A percentile compares a stretch with the other conserved stretches of the same genome.
phyloP scores from a whole-genome alignment of 345 rosid species.

The Corchorus olitorius region DNA sequence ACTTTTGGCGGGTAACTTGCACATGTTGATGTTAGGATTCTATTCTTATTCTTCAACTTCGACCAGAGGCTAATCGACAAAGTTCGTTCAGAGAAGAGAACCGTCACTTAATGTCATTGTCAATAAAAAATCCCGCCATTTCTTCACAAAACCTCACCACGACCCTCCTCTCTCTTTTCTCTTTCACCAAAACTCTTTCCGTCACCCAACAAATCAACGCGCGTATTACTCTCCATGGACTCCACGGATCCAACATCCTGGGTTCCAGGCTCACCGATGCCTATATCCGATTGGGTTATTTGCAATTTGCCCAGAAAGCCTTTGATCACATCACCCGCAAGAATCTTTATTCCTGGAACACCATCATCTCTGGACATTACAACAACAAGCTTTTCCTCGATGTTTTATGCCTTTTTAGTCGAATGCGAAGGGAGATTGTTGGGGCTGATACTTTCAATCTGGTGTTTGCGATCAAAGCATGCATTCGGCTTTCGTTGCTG shows the following conservation, averaged over 20 bases:
- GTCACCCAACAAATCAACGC: slow-evolving; percentile 42
- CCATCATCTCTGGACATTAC: slow-evolving; percentile 43
- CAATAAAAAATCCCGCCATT: background rate
- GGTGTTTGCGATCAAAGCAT: slow-evolving; percentile 51
- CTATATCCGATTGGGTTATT: slow-evolving; percentile 34
- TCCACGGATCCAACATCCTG: slow-evolving; percentile 27
- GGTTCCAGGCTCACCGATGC: slow-evolving; percentile 41
- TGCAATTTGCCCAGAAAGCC: slow-evolving; percentile 35
- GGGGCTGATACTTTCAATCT: slow-evolving; percentile 52
- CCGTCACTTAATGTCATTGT: slow-evolving; percentile 36
- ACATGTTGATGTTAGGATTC: too few relatives aligned
- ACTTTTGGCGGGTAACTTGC: too few relatives aligned
- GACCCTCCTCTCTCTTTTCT: slow-evolving; percentile 29
- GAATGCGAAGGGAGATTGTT: slow-evolving; percentile 35
- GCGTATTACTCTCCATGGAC: slow-evolving; percentile 29
- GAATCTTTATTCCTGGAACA: slow-evolving; percentile 43
- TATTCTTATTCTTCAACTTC: too few relatives aligned
- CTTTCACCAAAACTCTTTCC: slow-evolving; percentile 30
- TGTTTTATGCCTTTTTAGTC: slow-evolving; percentile 31
- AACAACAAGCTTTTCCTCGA: slow-evolving; percentile 28
- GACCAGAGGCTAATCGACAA: too few relatives aligned
- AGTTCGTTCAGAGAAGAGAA: background rate
- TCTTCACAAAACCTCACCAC: slow-evolving; percentile 17
- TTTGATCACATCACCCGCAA: slow-evolving; percentile 31
- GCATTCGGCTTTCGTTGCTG: slow-evolving; percentile 25